A percentile compares a stretch with the other conserved stretches of the same genome.
Evolutionary conservation across 306 rosid species (phyloP).

Genomic region (Medicago arabica): DNA sequence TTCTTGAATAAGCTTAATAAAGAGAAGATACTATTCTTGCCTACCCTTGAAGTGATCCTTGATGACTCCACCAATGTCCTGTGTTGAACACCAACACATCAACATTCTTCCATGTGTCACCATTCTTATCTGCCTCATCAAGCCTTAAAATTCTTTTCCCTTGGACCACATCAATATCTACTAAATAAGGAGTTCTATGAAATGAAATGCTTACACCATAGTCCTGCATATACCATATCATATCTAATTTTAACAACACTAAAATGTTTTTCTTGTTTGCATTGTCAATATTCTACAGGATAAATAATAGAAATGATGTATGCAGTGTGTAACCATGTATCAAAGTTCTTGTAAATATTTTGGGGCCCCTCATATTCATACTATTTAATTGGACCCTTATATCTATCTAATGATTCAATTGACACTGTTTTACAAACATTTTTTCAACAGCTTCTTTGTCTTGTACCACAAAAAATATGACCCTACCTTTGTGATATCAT

Average conservation of each 20-base stretch:
- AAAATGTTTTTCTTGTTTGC: slow-evolving; percentile 33
- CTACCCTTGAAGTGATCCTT: slow-evolving; percentile 87
- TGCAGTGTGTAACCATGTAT: background rate
- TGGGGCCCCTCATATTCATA: slow-evolving; percentile 43
- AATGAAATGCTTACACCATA: slow-evolving; percentile 70
- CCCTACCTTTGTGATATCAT: slow-evolving; percentile 20
- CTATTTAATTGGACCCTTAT: background rate
- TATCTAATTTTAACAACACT: background rate
- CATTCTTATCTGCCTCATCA: slow-evolving; percentile 69
- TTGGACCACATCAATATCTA: slow-evolving; percentile 67
- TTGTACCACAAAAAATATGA: background rate
- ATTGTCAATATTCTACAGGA: slow-evolving; percentile 37
- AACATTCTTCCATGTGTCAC: slow-evolving; percentile 67
- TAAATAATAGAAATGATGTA: background rate
- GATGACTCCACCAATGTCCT: slow-evolving; percentile 97
- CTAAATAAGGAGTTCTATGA: slow-evolving; percentile 77
- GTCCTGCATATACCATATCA: slow-evolving; percentile 70
- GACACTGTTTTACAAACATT: slow-evolving; percentile 12
- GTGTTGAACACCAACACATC: slow-evolving; percentile 88
- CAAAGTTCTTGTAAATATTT: slow-evolving; percentile 10
- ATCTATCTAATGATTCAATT: slow-evolving; percentile 1
- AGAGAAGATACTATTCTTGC: slow-evolving; percentile 24
- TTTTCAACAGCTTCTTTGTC: slow-evolving; percentile 37
- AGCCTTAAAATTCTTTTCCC: slow-evolving; percentile 80
- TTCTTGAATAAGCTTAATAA: slow-evolving; percentile 31